Conservation (phyloP, 2,329 filamentous ascomycete genomes). For the Nannizziopsis arthrosporioides region DNA sequence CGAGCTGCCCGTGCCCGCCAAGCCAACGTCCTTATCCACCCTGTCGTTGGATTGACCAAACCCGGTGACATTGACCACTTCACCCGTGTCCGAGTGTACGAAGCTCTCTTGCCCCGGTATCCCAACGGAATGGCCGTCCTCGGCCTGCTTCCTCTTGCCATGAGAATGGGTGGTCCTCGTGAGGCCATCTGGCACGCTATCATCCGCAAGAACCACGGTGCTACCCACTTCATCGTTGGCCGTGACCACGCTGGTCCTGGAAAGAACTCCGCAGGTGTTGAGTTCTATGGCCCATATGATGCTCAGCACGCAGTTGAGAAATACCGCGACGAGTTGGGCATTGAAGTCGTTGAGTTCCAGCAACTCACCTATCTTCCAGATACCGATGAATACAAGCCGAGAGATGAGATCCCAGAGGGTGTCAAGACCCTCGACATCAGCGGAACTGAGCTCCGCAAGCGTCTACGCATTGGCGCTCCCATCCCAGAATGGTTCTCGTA, state of each 20-base stretch:
- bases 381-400: conserved; percentile 87
- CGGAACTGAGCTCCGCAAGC: conserved; percentile 79
- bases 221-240: conserved; percentile 97
- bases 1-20: conserved; percentile 90
- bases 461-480: conserved; percentile 79
- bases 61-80: conserved; percentile 99
- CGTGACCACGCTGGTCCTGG: conserved; percentile 96
- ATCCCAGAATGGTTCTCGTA: conserved; percentile 99
- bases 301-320: conserved; percentile 93
- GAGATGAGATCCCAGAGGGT: conserved; percentile 76
- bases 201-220: conserved; percentile 98
- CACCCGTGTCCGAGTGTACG: conserved; percentile 96
- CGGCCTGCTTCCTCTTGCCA: conserved; percentile 85
- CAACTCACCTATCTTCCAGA: conserved; percentile 99
- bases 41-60: conserved; percentile 96
- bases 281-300: conserved; percentile 97
- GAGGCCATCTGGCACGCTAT: conserved; percentile 99
- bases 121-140: conserved; percentile 98
- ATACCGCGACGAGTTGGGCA: conserved; percentile 91
- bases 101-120: conserved; percentile 89
- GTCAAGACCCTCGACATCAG: conserved; percentile 80
- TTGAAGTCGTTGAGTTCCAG: conserved; percentile 98
- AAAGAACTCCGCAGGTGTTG: conserved; percentile 92
- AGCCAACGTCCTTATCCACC: conserved; percentile 98
- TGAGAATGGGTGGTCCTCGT: conserved; percentile 97